Conservation (phyloP, 2,329 filamentous ascomycete species). For the Talaromyces islandicus region DNA sequence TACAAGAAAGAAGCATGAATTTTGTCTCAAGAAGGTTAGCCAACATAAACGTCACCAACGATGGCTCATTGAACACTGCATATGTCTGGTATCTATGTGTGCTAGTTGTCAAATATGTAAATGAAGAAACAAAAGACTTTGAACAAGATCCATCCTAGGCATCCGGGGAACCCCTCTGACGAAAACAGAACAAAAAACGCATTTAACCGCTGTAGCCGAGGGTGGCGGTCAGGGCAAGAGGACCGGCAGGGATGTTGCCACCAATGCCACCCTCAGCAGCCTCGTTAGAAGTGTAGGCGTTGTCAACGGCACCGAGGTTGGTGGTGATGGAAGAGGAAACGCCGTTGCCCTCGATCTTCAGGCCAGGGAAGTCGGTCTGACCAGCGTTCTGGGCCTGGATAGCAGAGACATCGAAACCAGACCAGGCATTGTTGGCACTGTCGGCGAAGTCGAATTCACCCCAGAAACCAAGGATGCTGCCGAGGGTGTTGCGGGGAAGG, state of each 20-base stretch:
- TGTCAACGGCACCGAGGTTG: constrained; percentile 16
- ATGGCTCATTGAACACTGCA: not conserved
- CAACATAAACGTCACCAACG: not conserved
- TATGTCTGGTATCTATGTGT: constrained; percentile 4
- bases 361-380: constrained; percentile 24
- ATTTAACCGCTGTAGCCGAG: constrained; percentile 23
- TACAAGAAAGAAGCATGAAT: not conserved
- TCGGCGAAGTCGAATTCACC: constrained; percentile 35
- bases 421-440: constrained; percentile 24
- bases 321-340: constrained; percentile 26
- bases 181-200: constrained; percentile 1
- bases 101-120: constrained; percentile 1
- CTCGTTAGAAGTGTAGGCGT: constrained; percentile 28
- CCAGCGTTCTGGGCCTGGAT: constrained; percentile 27
- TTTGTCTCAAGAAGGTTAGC: not conserved
- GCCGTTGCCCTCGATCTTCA: constrained; percentile 29
- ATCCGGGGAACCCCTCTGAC: not conserved
- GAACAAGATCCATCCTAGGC: not conserved
- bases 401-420: constrained; percentile 36
- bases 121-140: constrained; percentile 1
- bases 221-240: constrained; percentile 26
- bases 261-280: constrained; percentile 24
- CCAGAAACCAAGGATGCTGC: constrained; percentile 34
- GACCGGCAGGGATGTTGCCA: constrained; percentile 18
- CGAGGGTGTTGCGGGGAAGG: constrained; percentile 22